Percentiles rank a stretch among this genome's conserved stretches.
phyloP scores from a whole-genome alignment of 352 stramenopile species.

The Globisporangium paroecandrum region DNA sequence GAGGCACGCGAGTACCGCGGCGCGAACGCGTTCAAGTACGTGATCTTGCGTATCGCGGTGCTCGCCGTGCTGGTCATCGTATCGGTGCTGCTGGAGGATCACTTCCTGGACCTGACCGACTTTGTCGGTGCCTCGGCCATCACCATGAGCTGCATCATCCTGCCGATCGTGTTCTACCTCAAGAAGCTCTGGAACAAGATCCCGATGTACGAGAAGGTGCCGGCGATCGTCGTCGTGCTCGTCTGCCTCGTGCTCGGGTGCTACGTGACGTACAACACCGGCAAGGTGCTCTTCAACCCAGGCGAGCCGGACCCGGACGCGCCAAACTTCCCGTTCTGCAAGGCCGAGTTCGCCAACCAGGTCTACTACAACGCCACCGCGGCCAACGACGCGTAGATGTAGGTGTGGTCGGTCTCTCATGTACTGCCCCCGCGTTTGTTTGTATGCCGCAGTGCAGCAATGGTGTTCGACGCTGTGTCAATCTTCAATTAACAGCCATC shows the following conservation, averaged over 20 bases:
- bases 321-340: conserved; percentile 54
- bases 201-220: conserved; percentile 38
- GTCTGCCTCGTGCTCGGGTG: conserved; percentile 39
- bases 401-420: not conserved
- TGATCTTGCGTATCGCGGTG: conserved; percentile 39
- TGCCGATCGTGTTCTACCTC: conserved; percentile 57
- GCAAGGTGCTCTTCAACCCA: conserved; percentile 53
- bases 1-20: conserved; percentile 46
- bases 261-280: conserved; percentile 53
- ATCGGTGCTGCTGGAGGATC: conserved; percentile 36
- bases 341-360: conserved; percentile 36
- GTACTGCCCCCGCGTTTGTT: not conserved
- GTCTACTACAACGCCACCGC: conserved; percentile 43
- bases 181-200: conserved; percentile 40
- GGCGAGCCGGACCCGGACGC: conserved; percentile 22
- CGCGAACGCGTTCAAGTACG: conserved; percentile 38
- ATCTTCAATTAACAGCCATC: not conserved
- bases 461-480: not conserved
- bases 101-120: conserved; percentile 54
- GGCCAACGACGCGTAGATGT: conserved; percentile 15
- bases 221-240: conserved; percentile 34
- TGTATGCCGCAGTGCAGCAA: no score
- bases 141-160: conserved; percentile 49
- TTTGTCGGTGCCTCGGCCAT: conserved; percentile 49
- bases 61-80: conserved; percentile 38